Evolutionary conservation across 345 rosid species (phyloP), one percentile per base, ranked within the genome.

Genomic region (Gossypium sturtianum): DNA sequence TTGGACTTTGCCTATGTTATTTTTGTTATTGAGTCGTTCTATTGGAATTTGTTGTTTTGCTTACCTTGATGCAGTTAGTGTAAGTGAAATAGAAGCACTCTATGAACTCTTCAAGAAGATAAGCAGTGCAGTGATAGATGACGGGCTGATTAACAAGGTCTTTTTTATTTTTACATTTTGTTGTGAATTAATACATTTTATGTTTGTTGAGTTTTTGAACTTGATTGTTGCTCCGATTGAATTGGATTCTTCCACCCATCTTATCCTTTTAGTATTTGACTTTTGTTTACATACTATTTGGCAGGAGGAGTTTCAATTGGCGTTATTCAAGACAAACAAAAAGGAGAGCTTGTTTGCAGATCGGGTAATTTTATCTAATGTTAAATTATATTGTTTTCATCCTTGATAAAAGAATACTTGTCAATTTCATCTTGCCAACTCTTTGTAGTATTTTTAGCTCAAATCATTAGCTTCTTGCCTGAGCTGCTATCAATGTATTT

Each of bases 311-410:
- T 95, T 95, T 83, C 99, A 95, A 66, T 80, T 95, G 80, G 99
- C 99, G 10, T 80, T 95, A 82, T 95, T 95, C 83, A 95, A 93
- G 85, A 93, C 99, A 15, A 93, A 89, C 77, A 95, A 95, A 76
- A 95, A 95, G 79, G 99, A 95, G 83, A 95, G 99, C 80, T 84
- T 91, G 84, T 95, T 95, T 87, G 99, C 99, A 44, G 99, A 95
- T 80, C 82, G 98, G 90, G 99, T 93, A 86, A 38, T 62, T 62
- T 80, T 70, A 17, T 57, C 43, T 64, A 16, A 23, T 52, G 10
- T 56, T 22, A 44, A 25, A 70, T 78, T 41, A 60, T 64, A 64
- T 25, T 47, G 70, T 47, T 52, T 22, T 7, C 17, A 7, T 23
- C 22, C 11, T 44, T 74, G 43, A 29, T 34, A 63, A 34, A 60